Base-by-base conservation (phyloP, 331 rosid genomes). In the Cydonia oblonga region DNA sequence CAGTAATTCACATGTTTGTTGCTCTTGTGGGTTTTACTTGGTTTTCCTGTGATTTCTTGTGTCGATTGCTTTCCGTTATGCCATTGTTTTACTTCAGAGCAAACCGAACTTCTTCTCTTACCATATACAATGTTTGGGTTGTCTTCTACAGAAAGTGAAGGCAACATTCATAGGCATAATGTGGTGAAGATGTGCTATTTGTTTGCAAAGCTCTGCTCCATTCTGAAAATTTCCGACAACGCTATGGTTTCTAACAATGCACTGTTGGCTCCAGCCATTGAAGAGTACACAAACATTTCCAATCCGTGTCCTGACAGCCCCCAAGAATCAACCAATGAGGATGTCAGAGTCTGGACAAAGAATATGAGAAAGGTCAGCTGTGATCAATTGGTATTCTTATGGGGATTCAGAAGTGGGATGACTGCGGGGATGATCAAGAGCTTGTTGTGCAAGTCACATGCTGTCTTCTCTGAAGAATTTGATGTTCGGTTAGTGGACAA, bases 401-500 rank as follows among this genome's bases (percentile, higher is more conserved):
- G 98, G 98, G 96, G 97, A 78, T 91, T 87, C 68, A 73, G 82
- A 49, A 54, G 29, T 40, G 87, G 88, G 24, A 65, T 75, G 74
- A 93, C 95, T 7, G 90, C 96, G 3, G 80, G 87, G 70, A 82
- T 26, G 77, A 75, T 90, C 68, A 90, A 86, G 87, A 71, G 75
- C 63, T 58, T 77, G 57, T 88, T 90, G 57, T 76, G 69, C 2
- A 66, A 76, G 22, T 82, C 97, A 16, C 92, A 89, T n/a, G 70
- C 65, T 4, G 78, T 89, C 46, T 87, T 90, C 84, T 79, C 77
- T 1, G 74, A 76, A 71, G 97, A 89, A 12, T 93, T 93, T 74
- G 97, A 90, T 70, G 86, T 90, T 56, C 84, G 85, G 70, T 71
- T 85, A 11, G 90, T 89, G 11, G 97, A 85, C 25, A 89, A 84